phyloP scores from a whole-genome alignment of 2,329 filamentous ascomycete species.

The Pseudogymnoascus sp. region DNA sequence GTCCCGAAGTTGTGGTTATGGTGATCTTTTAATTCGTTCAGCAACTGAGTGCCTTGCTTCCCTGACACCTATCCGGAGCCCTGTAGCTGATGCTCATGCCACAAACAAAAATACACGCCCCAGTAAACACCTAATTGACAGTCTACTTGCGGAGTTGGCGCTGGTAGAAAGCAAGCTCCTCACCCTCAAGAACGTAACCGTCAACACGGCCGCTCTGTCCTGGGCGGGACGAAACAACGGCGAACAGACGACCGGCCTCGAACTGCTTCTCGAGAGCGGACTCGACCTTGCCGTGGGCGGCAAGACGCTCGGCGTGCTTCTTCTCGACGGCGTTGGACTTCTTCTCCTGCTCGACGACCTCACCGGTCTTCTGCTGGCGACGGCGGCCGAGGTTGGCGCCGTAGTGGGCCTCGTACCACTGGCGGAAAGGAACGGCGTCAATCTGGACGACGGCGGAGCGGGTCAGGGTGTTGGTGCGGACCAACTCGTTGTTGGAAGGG shows the following conservation, averaged over 20 bases:
- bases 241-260: conserved; percentile 96
- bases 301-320: conserved; percentile 88
- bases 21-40: conserved; percentile 1
- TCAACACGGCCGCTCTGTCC: conserved; percentile 95
- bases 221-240: conserved; percentile 84
- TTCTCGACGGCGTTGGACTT: conserved; percentile 93
- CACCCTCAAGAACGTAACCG: conserved; percentile 97
- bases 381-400: conserved; percentile 80
- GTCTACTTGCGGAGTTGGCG: conserved; percentile 96
- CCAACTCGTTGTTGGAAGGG: conserved; percentile 99
- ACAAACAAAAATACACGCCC: conserved; percentile 8
- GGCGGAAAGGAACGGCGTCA: conserved; percentile 96
- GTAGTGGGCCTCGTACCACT: conserved; percentile 99
- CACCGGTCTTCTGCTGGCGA: conserved; percentile 68
- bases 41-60: conserved; percentile 6
- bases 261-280: conserved; percentile 92
- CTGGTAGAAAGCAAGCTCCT: conserved; percentile 99
- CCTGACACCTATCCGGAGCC: conserved; percentile 6
- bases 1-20: background rate
- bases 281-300: conserved; percentile 87
- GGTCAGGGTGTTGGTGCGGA: conserved; percentile 99
- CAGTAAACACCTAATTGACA: conserved; percentile 24
- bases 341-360: conserved; percentile 53
- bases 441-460: conserved; percentile 97
- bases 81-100: conserved; percentile 6